Evolutionary conservation across 1,139 yeast genomes (phyloP).

Genomic region (Yamadazyma songkhlaensis): DNA sequence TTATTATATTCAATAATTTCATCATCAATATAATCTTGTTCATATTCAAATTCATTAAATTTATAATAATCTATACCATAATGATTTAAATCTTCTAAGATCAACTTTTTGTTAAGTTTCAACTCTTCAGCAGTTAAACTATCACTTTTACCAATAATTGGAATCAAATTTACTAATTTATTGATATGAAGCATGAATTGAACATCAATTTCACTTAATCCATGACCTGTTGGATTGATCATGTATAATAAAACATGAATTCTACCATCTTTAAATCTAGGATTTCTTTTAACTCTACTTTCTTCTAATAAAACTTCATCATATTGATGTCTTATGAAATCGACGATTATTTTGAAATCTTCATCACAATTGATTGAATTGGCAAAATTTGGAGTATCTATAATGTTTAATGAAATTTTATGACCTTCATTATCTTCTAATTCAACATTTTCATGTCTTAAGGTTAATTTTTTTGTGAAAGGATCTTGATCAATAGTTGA

Average conservation of each 20-base stretch:
- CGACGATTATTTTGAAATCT: constrained; percentile 44
- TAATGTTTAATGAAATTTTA: constrained; percentile 45
- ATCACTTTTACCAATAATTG: constrained; percentile 44
- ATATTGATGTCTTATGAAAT: constrained; percentile 48
- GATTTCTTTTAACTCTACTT: constrained; percentile 45
- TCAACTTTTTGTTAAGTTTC: constrained; percentile 33
- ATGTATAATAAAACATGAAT: constrained; percentile 46
- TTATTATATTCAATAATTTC: constrained; percentile 49
- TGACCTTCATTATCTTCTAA: constrained; percentile 52
- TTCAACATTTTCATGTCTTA: constrained; percentile 49
- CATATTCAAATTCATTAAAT: constrained; percentile 50
- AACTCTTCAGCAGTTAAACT: constrained; percentile 38
- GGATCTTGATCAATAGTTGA: constrained; percentile 44
- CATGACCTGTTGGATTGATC: constrained; percentile 50
- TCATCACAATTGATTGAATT: constrained; percentile 54
- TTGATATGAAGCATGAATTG: constrained; percentile 40
- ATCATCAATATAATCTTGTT: constrained; percentile 46
- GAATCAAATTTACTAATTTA: constrained; percentile 42
- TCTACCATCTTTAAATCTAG: constrained; percentile 48
- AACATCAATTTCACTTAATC: constrained; percentile 41
- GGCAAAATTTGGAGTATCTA: constrained; percentile 77
- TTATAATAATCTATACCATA: constrained; percentile 42
- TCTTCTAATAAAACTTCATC: constrained; percentile 51
- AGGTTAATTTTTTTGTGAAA: constrained; percentile 38
- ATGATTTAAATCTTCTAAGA: constrained; percentile 41